Percentiles rank a stretch among this genome's conserved stretches.
These are phyloP conservation scores for Salvia rosmarinus DNA, from an alignment of 257 asterid genomes.

Conservation along the genomic window DNA sequence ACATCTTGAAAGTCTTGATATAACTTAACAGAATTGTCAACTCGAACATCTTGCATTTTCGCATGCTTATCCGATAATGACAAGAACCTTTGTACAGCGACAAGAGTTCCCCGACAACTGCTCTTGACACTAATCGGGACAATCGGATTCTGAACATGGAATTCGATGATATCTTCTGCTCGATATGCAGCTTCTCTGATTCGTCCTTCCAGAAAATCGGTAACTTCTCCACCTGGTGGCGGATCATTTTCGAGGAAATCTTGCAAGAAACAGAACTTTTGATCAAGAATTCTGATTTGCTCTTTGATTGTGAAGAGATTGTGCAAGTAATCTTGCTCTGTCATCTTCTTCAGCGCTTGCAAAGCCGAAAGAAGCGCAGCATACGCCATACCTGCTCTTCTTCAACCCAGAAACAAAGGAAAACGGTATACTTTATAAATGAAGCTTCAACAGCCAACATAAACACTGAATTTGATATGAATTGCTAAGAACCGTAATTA, in stretches of 20 bases:
- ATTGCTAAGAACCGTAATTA: no score
- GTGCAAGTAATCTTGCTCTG: background rate
- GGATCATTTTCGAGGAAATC: constrained; percentile 32
- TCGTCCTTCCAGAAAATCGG: background rate
- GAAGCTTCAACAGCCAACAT: background rate
- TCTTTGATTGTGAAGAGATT: constrained; percentile 19
- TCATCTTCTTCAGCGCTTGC: background rate
- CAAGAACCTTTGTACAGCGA: no score
- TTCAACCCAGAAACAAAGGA: no score
- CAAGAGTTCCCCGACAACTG: no score
- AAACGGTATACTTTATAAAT: background rate
- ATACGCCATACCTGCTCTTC: constrained; percentile 11
- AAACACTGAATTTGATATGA: background rate
- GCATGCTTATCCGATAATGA: background rate
- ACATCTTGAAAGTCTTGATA: constrained; percentile 5
- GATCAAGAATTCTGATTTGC: constrained; percentile 24
- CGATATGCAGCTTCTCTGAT: constrained; percentile 27
- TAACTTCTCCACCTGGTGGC: background rate
- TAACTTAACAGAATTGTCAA: background rate
- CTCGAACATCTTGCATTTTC: background rate
- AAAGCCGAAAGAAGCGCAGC: constrained; percentile 19
- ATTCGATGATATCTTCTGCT: constrained; percentile 33
- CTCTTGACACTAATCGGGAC: no score
- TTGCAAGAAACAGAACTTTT: constrained; percentile 27
- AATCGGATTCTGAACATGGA: background rate